Evolutionary conservation across 1,284 basidiomycete genomes (phyloP).

Genomic region (Melampsora americana): DNA sequence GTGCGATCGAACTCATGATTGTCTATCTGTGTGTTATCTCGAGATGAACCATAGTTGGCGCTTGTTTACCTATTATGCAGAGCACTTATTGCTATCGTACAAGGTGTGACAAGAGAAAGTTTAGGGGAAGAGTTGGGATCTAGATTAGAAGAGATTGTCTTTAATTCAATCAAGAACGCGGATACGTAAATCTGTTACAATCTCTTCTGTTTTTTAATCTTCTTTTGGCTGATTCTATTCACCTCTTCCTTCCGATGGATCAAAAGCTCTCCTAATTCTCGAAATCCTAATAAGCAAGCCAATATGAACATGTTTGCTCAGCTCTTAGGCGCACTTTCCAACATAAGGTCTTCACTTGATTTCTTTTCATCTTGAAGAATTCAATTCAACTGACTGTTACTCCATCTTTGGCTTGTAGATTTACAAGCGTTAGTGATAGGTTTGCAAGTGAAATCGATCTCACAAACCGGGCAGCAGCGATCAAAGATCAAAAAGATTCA

Average conservation of each 20-base stretch:
- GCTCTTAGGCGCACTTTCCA: slow-evolving; percentile 76
- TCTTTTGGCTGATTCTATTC: neutral
- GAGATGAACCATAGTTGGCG: slow-evolving; percentile 58
- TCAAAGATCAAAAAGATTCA: slow-evolving; percentile 40
- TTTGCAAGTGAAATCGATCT: slow-evolving; percentile 42
- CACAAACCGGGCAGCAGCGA: slow-evolving; percentile 16
- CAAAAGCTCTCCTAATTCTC: slow-evolving; percentile 45
- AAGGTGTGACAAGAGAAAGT: slow-evolving; percentile 68
- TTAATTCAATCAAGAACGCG: slow-evolving; percentile 75
- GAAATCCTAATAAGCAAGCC: slow-evolving; percentile 69
- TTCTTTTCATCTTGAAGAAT: neutral
- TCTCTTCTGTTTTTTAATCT: neutral
- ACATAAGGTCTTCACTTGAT: slow-evolving; percentile 61
- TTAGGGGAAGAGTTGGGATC: slow-evolving; percentile 73
- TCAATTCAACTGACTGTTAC: neutral
- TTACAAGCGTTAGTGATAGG: slow-evolving; percentile 43
- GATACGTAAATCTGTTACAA: slow-evolving; percentile 58
- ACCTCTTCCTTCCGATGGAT: neutral
- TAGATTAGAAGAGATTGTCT: slow-evolving; percentile 76
- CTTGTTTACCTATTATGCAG: slow-evolving; percentile 84
- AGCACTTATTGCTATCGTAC: slow-evolving; percentile 72
- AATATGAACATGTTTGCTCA: slow-evolving; percentile 77
- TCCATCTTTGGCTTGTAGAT: slow-evolving; percentile 4
- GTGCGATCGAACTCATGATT: neutral
- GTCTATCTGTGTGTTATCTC: slow-evolving; percentile 19